Conservation (phyloP, 2,329 filamentous ascomycete species). For the Blastomyces emzantsi region DNA sequence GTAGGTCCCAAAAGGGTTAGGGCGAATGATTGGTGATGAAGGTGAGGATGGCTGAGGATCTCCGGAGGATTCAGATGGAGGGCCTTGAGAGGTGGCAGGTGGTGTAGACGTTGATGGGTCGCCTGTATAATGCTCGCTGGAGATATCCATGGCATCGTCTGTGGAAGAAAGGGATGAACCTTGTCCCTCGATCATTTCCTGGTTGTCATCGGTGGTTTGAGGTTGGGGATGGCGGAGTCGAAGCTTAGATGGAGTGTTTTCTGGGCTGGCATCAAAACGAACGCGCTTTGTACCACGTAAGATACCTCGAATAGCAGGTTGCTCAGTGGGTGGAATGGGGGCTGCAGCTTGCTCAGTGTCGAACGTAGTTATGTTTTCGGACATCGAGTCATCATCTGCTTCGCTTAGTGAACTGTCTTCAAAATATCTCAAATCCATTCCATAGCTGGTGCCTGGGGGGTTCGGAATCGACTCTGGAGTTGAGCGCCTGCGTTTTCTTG, state of each 20-base stretch:
- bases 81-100: neutral
- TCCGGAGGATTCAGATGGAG: neutral
- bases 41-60: neutral
- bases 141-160: neutral
- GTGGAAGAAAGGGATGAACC: neutral
- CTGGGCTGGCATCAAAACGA: constrained; percentile 28
- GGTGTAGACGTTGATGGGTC: neutral
- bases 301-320: constrained; percentile 10
- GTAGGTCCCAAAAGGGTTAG: constrained; percentile 19
- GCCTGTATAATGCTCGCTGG: neutral
- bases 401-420: constrained; percentile 27
- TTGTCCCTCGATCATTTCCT: neutral
- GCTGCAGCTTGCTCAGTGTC: neutral
- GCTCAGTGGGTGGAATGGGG: neutral
- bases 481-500: constrained; percentile 28
- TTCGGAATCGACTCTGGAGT: constrained; percentile 37
- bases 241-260: constrained; percentile 28
- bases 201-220: neutral
- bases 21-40: constrained; percentile 1
- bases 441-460: constrained; percentile 34
- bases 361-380: constrained; percentile 3
- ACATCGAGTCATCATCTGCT: constrained; percentile 18
- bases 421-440: constrained; percentile 34
- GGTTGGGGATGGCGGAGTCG: constrained; percentile 13
- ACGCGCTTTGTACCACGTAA: constrained; percentile 24